These are phyloP conservation scores for Zygoascus meyerae DNA, from an alignment of 1,139 yeast genomes.

Conservation along the genomic window DNA sequence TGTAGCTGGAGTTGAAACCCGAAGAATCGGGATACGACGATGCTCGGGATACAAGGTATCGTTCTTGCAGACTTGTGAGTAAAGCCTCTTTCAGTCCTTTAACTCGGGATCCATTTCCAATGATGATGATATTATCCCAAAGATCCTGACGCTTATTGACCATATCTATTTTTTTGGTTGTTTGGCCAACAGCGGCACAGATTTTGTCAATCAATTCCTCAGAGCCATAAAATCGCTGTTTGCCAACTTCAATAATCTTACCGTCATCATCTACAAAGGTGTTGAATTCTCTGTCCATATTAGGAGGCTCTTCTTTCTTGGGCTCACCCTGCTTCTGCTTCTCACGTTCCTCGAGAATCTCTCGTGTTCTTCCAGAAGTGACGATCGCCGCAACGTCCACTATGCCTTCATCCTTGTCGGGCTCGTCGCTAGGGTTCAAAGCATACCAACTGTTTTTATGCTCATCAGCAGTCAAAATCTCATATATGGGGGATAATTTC, in stretches of 20 bases:
- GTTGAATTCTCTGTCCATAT: slow-evolving; percentile 48
- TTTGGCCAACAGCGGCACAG: slow-evolving; percentile 49
- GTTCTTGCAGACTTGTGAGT: slow-evolving; percentile 51
- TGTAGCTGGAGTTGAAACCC: slow-evolving; percentile 33
- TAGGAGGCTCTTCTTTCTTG: slow-evolving; percentile 37
- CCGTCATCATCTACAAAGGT: slow-evolving; percentile 57
- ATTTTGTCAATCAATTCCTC: slow-evolving; percentile 51
- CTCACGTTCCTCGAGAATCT: slow-evolving; percentile 55
- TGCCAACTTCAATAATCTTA: slow-evolving; percentile 59
- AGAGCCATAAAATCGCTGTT: slow-evolving; percentile 80
- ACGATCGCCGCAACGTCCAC: slow-evolving; percentile 89
- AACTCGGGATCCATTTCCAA: slow-evolving; percentile 71
- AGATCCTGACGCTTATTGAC: slow-evolving; percentile 71
- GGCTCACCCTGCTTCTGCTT: slow-evolving; percentile 39
- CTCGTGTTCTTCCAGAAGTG: slow-evolving; percentile 65
- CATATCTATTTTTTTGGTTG: slow-evolving; percentile 56
- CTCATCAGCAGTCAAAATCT: slow-evolving; percentile 60
- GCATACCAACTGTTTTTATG: slow-evolving; percentile 58
- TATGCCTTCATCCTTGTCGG: slow-evolving; percentile 52
- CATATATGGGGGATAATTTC: slow-evolving; percentile 70
- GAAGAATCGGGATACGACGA: slow-evolving; percentile 36
- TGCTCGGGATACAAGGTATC: slow-evolving; percentile 46
- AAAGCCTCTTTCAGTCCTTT: slow-evolving; percentile 74
- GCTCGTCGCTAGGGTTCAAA: slow-evolving; percentile 39
- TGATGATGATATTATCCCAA: slow-evolving; percentile 75